These are phyloP conservation scores for Binderoboletus segoi DNA, from an alignment of 1,284 basidiomycete genomes.

Conservation along the genomic window DNA sequence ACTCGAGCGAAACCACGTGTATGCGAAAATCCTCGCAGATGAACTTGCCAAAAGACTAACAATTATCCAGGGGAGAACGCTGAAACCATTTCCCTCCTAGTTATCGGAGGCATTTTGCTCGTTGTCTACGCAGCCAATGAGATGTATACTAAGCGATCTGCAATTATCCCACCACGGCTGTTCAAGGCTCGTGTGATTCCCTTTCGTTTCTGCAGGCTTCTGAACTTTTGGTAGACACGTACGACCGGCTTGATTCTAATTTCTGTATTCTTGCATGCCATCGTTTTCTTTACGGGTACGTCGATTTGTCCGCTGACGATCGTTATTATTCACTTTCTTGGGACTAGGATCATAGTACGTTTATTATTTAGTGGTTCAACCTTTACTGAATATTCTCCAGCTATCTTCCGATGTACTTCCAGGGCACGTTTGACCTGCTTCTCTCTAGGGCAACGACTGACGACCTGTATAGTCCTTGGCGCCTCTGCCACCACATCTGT, in stretches of 20 bases:
- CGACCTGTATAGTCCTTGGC: slow-evolving; percentile 40
- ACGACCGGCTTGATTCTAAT: slow-evolving; percentile 47
- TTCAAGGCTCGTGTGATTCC: slow-evolving; percentile 35
- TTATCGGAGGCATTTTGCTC: slow-evolving; percentile 47
- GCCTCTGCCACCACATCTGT: slow-evolving; percentile 46
- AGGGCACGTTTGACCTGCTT: slow-evolving; percentile 20
- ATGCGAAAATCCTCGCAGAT: neutral
- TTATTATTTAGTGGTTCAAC: too few species aligned
- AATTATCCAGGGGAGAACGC: slow-evolving; percentile 30
- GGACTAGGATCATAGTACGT: slow-evolving; percentile 24
- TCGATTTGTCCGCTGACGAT: neutral
- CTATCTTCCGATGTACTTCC: slow-evolving; percentile 35
- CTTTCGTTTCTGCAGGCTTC: neutral
- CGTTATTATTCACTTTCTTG: neutral
- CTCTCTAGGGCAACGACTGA: slow-evolving; percentile 24
- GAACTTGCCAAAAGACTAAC: slow-evolving; percentile 1
- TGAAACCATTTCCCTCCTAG: slow-evolving; percentile 51
- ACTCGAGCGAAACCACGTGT: slow-evolving; percentile 33
- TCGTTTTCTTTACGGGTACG: slow-evolving; percentile 42
- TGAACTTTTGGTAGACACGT: slow-evolving; percentile 35
- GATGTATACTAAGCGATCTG: slow-evolving; percentile 48
- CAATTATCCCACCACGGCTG: slow-evolving; percentile 54
- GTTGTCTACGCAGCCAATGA: slow-evolving; percentile 46
- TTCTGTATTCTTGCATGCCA: slow-evolving; percentile 41
- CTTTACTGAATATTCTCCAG: slow-evolving; percentile 9